phyloP scores from a whole-genome alignment of 2,329 filamentous ascomycete genomes.

The Aspergillus sp. region DNA sequence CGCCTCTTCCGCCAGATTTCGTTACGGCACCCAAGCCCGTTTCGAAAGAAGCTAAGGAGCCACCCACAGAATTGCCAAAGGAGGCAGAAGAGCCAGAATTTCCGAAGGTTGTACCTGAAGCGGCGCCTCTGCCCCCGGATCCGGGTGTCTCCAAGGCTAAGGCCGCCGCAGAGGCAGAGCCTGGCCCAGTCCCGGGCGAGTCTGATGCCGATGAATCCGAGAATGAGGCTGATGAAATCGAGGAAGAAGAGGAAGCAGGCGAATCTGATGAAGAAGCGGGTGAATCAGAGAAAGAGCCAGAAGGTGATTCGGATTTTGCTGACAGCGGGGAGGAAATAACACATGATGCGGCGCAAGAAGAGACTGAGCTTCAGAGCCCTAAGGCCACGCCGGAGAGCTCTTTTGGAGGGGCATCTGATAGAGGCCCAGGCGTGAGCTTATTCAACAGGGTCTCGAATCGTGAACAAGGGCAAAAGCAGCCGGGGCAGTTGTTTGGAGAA shows the following conservation, averaged over 20 bases:
- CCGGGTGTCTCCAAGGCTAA: slow-evolving; percentile 10
- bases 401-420: slow-evolving; percentile 30
- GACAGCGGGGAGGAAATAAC: slow-evolving; percentile 40
- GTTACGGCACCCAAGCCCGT: slow-evolving; percentile 11
- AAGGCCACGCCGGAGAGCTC: slow-evolving; percentile 37
- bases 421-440: slow-evolving; percentile 29
- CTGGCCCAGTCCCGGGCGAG: slow-evolving; percentile 24
- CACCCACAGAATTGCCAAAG: slow-evolving; percentile 15
- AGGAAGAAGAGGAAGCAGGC: slow-evolving; percentile 33
- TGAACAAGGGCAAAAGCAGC: slow-evolving; percentile 16
- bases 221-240: slow-evolving; percentile 25
- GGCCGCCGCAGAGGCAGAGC: slow-evolving; percentile 12
- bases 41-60: slow-evolving; percentile 10
- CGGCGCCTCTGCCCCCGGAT: slow-evolving; percentile 19
- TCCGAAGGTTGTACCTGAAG: slow-evolving; percentile 5
- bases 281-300: slow-evolving; percentile 10
- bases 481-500: slow-evolving; percentile 36
- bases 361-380: slow-evolving; percentile 24
- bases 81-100: slow-evolving; percentile 7
- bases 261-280: slow-evolving; percentile 8
- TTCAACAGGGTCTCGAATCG: slow-evolving; percentile 31
- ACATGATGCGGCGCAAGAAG: slow-evolving; percentile 27
- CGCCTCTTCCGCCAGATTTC: slow-evolving; percentile 28
- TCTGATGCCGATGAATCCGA: slow-evolving; percentile 27
- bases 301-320: slow-evolving; percentile 34